Conservation (phyloP, 1,284 basidiomycete genomes). For the Exobasidium rhododendri region DNA sequence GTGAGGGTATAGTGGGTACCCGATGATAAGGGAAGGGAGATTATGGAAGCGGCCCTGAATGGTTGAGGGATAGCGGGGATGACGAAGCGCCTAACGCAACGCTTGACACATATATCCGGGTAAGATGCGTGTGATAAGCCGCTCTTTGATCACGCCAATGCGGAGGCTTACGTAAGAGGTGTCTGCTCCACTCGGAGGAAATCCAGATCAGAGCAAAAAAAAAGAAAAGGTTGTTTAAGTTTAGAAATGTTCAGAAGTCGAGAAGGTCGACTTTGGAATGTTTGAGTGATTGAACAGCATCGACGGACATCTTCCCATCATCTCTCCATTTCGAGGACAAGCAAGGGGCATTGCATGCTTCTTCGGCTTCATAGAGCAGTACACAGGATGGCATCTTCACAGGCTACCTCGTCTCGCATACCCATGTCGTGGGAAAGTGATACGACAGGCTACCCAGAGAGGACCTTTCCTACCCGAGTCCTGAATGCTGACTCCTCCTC, state of each 20-base stretch:
- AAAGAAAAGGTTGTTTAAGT: neutral
- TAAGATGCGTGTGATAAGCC: neutral
- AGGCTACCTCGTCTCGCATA: neutral
- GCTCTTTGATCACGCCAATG: too few species aligned
- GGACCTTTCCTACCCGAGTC: constrained; percentile 4
- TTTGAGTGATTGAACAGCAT: too few species aligned
- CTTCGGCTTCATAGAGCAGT: neutral
- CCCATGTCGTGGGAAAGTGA: neutral
- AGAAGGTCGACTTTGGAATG: too few species aligned
- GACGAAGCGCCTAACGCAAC: neutral
- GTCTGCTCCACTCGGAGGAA: neutral
- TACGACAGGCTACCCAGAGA: constrained; percentile 4
- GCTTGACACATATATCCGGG: neutral
- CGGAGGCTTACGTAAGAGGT: neutral
- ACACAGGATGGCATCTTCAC: neutral
- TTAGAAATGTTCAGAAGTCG: too few species aligned
- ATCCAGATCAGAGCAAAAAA: neutral
- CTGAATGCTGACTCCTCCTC: neutral
- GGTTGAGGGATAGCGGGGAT: neutral
- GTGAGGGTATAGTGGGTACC: too few species aligned
- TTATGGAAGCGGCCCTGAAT: too few species aligned
- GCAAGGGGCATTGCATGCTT: neutral
- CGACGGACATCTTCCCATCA: too few species aligned
- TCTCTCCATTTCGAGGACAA: too few species aligned
- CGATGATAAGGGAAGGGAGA: too few species aligned